Base-by-base conservation (phyloP, 176 grass and related monocot genomes). In the Thinopyrum elongatum region DNA sequence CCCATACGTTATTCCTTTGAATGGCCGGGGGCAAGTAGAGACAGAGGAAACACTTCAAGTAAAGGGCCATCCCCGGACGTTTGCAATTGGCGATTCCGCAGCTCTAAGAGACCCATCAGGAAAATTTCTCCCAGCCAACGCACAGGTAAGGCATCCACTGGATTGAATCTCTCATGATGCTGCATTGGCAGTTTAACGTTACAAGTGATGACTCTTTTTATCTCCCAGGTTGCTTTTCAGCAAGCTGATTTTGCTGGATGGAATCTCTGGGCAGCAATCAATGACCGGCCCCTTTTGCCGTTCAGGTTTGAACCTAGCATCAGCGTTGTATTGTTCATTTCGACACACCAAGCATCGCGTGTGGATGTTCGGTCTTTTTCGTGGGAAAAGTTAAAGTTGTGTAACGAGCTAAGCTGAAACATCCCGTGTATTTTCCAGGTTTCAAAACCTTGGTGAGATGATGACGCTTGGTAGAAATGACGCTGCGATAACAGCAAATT, bases 371-470 rank as follows among this genome's bases (percentile, higher is more conserved):
- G 34, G 19, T 63, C 35, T 14, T 84, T 60, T 75, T 47, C 35
- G 11, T 80, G 35, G 67, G 67, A 80, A 69, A 5, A 10, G 19
- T 46, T 60, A 46, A 61, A 62, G 22, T 36, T 80, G 22, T 17
- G 8, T 35, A 79, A 16, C 26, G 39, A 46, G 14, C 3, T 58
- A 17, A 70, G 25, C 46, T 59, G 13, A 87, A 72, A 83, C 25
- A 65, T 28, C 14, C 17, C n/a, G 53, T 72, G 58, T 39, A 16
- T 46, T 57, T 93, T 65, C 27, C 44, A 99, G 97, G 88, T 99
- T 96, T 25, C 97, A 99, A 60, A 99, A 99, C 80, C 94, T 99
- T 8, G 94, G 94, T 70, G 97, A 99, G 90, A 99, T 99, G 94
- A 99, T 99, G 97, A 94, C 94, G 2, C 94, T 96, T 14, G 97